Conservation (phyloP, 352 stramenopile genomes). For the Phytophthora niederhauseri region DNA sequence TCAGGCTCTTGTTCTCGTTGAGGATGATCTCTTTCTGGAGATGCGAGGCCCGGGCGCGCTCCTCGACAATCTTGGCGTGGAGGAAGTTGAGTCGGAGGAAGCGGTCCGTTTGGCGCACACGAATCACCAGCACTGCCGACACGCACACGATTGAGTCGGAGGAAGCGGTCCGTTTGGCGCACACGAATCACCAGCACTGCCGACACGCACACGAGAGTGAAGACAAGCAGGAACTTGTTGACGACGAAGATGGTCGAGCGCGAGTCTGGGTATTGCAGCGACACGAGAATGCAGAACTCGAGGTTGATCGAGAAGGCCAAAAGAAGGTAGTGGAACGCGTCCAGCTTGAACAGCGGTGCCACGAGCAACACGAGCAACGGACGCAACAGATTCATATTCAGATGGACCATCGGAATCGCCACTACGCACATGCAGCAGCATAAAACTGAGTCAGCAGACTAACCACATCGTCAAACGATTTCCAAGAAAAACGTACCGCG, state of each 20-base stretch:
- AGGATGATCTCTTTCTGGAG: slow-evolving; percentile 83
- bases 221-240: slow-evolving; percentile 80
- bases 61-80: slow-evolving; percentile 73
- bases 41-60: slow-evolving; percentile 65
- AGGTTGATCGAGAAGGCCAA: slow-evolving; percentile 66
- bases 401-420: slow-evolving; percentile 63
- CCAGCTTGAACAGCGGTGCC: slow-evolving; percentile 74
- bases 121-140: slow-evolving; percentile 56
- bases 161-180: slow-evolving; percentile 75
- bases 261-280: slow-evolving; percentile 64
- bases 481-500: slow-evolving; percentile 29
- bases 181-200: slow-evolving; percentile 68
- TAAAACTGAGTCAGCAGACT: neutral
- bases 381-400: slow-evolving; percentile 75
- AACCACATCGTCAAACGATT: neutral
- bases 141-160: slow-evolving; percentile 79
- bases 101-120: slow-evolving; percentile 73
- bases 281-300: slow-evolving; percentile 69
- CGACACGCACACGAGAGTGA: slow-evolving; percentile 57
- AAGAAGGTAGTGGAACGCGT: slow-evolving; percentile 75
- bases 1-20: slow-evolving; percentile 86
- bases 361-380: slow-evolving; percentile 67
- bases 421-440: slow-evolving; percentile 31
- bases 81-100: slow-evolving; percentile 83
- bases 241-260: slow-evolving; percentile 60